Evolutionary conservation across 2,329 filamentous ascomycete genomes (phyloP), one percentile per base, ranked within the genome.

Genomic region (Pseudogymnoascus sp.): DNA sequence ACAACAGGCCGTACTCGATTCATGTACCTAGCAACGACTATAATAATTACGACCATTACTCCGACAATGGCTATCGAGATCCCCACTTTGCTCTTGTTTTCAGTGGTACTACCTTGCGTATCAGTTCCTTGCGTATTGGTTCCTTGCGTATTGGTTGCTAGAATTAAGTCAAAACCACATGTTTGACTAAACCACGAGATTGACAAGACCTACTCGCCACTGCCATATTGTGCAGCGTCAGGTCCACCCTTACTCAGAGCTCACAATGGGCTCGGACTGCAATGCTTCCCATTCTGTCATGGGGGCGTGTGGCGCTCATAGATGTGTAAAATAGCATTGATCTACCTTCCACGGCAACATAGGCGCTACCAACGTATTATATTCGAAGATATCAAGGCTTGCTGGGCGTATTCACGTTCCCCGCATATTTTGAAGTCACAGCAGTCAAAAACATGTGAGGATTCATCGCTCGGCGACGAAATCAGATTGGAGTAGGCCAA

Each of bases 401-500:
- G 37, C 6, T 40, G 37, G 8, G 16, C 37, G n/a, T 40, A 16
- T 40, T 40, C 16, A 14, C 37, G 37, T 40, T 40, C 37, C n/a
- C 37, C 37, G 16, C 37, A 40, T 40, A 40, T 40, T 40, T n/a
- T n/a, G n/a, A n/a, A n/a, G n/a, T 16, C 37, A 40, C 37, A 16
- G 37, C 37, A 40, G 16, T 40, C 14, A n/a, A 40, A 40, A n/a
- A 40, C 37, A 40, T 7, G 37, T 40, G n/a, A 40, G 37, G 37
- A n/a, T 40, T 40, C 16, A n/a, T 16, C 16, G 33, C 33, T 12
- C 12, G 14, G 35, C 14, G 35, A 38, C 14, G 53, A 33, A 35
- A 19, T 26, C 53, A 59, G 53, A 59, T 59, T 59, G 53, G 53
- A 59, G 53, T 26, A 59, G 53, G 53, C 53, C 24, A 59, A 59